phyloP scores from a whole-genome alignment of 1,284 basidiomycete species.

The Cystobasidium slooffiae region DNA sequence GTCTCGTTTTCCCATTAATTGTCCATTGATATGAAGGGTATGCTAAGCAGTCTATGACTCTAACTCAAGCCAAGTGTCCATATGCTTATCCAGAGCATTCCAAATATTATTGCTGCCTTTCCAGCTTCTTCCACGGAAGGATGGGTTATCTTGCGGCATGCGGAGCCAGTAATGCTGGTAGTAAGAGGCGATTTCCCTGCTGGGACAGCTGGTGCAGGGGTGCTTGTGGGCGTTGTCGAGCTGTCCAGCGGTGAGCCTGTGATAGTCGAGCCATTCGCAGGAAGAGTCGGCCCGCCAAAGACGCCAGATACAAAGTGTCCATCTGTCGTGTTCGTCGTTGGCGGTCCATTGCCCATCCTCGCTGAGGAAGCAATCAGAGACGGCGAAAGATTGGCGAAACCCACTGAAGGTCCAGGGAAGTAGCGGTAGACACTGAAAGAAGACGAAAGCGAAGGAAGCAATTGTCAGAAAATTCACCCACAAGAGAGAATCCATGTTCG shows the following conservation, averaged over 20 bases:
- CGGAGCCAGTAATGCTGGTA: background rate
- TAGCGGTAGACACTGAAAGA: constrained; percentile 38
- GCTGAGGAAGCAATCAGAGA: constrained; percentile 1
- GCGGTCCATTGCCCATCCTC: background rate
- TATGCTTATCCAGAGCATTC: constrained; percentile 3
- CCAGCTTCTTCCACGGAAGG: background rate
- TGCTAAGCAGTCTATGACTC: background rate
- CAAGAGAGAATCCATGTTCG: background rate
- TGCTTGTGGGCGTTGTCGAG: background rate
- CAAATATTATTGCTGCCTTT: background rate
- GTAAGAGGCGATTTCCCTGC: background rate
- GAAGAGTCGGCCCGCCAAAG: constrained; percentile 30
- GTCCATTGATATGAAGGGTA: background rate
- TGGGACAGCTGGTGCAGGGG: background rate
- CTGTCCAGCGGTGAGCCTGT: constrained; percentile 26
- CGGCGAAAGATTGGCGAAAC: constrained; percentile 42
- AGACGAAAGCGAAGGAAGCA: background rate
- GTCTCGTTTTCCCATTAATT: background rate
- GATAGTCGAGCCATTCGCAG: constrained; percentile 26
- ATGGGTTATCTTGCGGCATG: background rate
- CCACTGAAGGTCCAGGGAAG: constrained; percentile 33
- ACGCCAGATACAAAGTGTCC: constrained; percentile 20
- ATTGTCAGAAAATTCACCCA: background rate
- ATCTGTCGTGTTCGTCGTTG: constrained; percentile 6
- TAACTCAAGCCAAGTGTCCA: constrained; percentile 24